Evolutionary conservation across 2,329 filamentous ascomycete genomes (phyloP), one percentile per base, ranked within the genome.

Genomic region (Microthyrium microscopicum): DNA sequence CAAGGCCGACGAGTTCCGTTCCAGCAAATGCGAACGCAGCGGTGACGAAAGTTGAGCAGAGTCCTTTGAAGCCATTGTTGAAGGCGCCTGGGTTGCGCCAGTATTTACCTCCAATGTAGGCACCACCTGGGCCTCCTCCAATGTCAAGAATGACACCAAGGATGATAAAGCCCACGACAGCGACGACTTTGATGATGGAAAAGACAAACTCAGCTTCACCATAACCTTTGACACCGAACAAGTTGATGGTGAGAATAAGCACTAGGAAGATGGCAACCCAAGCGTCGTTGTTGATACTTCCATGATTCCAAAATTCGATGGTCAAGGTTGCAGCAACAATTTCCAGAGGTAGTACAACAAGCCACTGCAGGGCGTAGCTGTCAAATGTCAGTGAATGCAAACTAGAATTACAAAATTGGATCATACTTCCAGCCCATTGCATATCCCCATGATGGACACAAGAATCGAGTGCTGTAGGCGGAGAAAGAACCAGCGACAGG

Each of bases 381-480:
- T 4, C 30, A 22, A 42, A 39, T 41, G 33, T 35, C 26, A 35
- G 38, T 34, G 31, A 40, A 39, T 20, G 24, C 33, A 34, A 6
- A 13, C 9, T 9, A 29, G 16, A 5, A 20, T 24, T 36, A 20
- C 20, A 26, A 16, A 25, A 5, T 33, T 11, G 4, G 19, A n/a
- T 64, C 71, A 54, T 53, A 80, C 66, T 91, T 92, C 83, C 82
- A 91, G 11, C 83, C 84, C 79, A 93, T 91, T 30, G 83, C 81
- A 49, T 92, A 92, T 0, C 84, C 84, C 83, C 82, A 93, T 1
- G 85, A 84, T 1, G 85, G 87, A 49, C 94, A 84, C 15, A 95
- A 56, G 47, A 95, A 94, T 15, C 87, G 73, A 21, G 83, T 93
- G 13, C 85, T 89, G 58, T 85, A 94, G 5, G 83, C 76, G 1